Evolutionary conservation across 2,329 filamentous ascomycete genomes (phyloP).

Genomic region (Neoarthrinium moseri): DNA sequence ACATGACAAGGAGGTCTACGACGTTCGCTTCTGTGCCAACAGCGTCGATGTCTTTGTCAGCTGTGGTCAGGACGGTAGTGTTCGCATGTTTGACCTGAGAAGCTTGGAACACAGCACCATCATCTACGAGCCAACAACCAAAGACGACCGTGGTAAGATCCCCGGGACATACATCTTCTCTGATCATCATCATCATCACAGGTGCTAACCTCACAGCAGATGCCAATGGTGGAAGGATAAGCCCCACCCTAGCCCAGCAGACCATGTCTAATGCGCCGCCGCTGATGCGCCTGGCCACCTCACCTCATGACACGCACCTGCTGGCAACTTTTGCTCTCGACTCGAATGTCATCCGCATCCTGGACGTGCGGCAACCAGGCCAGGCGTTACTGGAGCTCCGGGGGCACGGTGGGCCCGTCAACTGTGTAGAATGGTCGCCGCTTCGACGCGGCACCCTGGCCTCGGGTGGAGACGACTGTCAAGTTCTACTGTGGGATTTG

Average conservation of each 20-base stretch:
- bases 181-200: neutral
- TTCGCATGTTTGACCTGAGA: conserved; percentile 96
- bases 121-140: conserved; percentile 95
- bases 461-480: conserved; percentile 86
- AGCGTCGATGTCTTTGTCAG: conserved; percentile 99
- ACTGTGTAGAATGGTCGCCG: conserved; percentile 95
- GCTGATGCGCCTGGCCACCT: conserved; percentile 79
- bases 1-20: conserved; percentile 98
- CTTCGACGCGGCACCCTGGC: conserved; percentile 82
- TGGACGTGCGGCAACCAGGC: conserved; percentile 93
- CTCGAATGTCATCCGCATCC: conserved; percentile 86
- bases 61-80: conserved; percentile 95
- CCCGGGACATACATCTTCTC: neutral
- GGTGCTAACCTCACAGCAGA: conserved; percentile 31
- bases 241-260: conserved; percentile 74
- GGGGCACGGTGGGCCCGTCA: conserved; percentile 81
- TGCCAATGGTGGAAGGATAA: conserved; percentile 61
- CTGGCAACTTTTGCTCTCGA: conserved; percentile 97
- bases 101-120: conserved; percentile 98
- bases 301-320: conserved; percentile 91
- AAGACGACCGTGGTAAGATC: conserved; percentile 65
- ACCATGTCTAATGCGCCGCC: conserved; percentile 76
- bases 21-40: conserved; percentile 96
- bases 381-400: conserved; percentile 92
- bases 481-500: conserved; percentile 92